phyloP scores from a whole-genome alignment of 2,329 filamentous ascomycete genomes.

The Alternaria brassicae region DNA sequence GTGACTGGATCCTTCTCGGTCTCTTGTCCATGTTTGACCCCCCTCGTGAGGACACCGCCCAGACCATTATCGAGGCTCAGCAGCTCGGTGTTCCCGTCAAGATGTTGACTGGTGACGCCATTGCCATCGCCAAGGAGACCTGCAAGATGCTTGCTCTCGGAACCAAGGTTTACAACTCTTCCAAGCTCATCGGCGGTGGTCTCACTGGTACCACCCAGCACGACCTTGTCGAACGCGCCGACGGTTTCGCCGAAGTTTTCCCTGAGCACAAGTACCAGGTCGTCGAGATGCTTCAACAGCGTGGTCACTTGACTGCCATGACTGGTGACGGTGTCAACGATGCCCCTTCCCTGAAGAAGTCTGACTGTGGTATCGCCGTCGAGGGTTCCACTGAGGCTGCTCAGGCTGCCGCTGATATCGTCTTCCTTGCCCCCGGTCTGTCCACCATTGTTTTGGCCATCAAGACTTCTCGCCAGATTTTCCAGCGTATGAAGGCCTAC shows the following conservation, averaged over 20 bases:
- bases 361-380: slow-evolving; percentile 76
- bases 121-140: slow-evolving; percentile 81
- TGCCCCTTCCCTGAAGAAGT: slow-evolving; percentile 75
- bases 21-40: slow-evolving; percentile 84
- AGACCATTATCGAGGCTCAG: slow-evolving; percentile 78
- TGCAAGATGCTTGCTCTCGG: slow-evolving; percentile 82
- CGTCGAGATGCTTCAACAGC: slow-evolving; percentile 77
- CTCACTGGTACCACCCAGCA: slow-evolving; percentile 75
- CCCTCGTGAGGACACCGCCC: slow-evolving; percentile 78
- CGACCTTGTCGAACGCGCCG: slow-evolving; percentile 77
- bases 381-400: slow-evolving; percentile 75
- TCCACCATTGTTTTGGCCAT: slow-evolving; percentile 75
- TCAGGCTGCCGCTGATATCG: slow-evolving; percentile 75
- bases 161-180: slow-evolving; percentile 82
- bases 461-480: slow-evolving; percentile 76
- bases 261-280: slow-evolving; percentile 80
- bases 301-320: slow-evolving; percentile 76
- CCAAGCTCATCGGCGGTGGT: slow-evolving; percentile 78
- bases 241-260: slow-evolving; percentile 77
- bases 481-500: slow-evolving; percentile 80
- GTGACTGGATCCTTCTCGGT: slow-evolving; percentile 75
- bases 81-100: slow-evolving; percentile 79
- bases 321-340: slow-evolving; percentile 79
- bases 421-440: slow-evolving; percentile 76
- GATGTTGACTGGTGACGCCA: slow-evolving; percentile 83